Percentiles rank a stretch among this genome's conserved stretches.
Evolutionary conservation across 805 yeast genomes (phyloP).

Genomic region (Lachancea sp.): DNA sequence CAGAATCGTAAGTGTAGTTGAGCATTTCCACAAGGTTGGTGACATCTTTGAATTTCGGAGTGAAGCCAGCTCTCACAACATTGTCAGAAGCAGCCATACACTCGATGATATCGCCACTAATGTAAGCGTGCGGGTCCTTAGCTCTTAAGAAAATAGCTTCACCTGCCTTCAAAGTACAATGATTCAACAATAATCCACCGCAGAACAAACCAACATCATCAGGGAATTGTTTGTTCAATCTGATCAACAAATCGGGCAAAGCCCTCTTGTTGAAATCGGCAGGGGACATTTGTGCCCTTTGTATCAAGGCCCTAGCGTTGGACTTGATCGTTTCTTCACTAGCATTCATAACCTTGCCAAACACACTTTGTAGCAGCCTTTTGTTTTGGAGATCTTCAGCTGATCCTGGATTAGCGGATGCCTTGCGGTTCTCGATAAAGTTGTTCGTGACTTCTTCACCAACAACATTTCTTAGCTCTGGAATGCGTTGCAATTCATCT

Average conservation of each 20-base stretch:
- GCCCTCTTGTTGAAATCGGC: conserved; percentile 45
- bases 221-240: conserved; percentile 85
- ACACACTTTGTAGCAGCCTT: conserved; percentile 63
- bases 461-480: conserved; percentile 69
- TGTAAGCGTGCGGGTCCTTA: conserved; percentile 97
- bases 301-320: conserved; percentile 59
- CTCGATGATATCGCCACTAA: conserved; percentile 94
- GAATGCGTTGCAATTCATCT: conserved; percentile 58
- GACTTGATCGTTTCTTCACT: conserved; percentile 49
- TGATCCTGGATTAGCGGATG: conserved; percentile 42
- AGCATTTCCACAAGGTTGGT: conserved; percentile 81
- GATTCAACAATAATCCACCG: conserved; percentile 89
- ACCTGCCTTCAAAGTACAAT: conserved; percentile 73
- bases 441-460: conserved; percentile 52
- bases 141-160: conserved; percentile 97
- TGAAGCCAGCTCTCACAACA: conserved; percentile 97
- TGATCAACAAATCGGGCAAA: conserved; percentile 65
- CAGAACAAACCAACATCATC: conserved; percentile 92
- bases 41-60: conserved; percentile 98
- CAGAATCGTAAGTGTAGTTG: conserved; percentile 83
- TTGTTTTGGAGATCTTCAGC: conserved; percentile 53
- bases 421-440: conserved; percentile 45
- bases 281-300: conserved; percentile 55
- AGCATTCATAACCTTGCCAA: conserved; percentile 79
- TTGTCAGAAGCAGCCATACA: conserved; percentile 99